Evolutionary conservation across 2,329 filamentous ascomycete genomes (phyloP).

Genomic region (Epichloe typhina): DNA sequence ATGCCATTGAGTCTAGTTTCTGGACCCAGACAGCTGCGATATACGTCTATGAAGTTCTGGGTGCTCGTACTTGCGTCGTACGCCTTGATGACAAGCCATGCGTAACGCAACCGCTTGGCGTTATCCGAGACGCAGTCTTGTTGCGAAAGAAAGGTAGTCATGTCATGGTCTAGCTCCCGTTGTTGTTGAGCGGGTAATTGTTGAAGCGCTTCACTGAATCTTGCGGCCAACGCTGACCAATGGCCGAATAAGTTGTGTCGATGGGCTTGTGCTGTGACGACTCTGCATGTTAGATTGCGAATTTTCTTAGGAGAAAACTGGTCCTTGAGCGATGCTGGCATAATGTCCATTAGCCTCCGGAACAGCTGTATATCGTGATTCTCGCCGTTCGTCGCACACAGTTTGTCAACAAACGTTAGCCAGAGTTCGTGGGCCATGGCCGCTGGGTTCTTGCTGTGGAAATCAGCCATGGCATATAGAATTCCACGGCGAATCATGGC

Average conservation of each 20-base stretch:
- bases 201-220: slow-evolving; percentile 9
- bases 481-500: slow-evolving; percentile 11
- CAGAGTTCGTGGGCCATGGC: slow-evolving; percentile 8
- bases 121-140: slow-evolving; percentile 4
- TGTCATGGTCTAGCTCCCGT: slow-evolving; percentile 4
- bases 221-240: slow-evolving; percentile 9
- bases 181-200: slow-evolving; percentile 5
- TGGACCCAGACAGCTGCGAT: slow-evolving; percentile 1
- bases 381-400: slow-evolving; percentile 5
- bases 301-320: slow-evolving; percentile 8
- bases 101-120: slow-evolving; percentile 7
- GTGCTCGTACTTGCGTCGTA: slow-evolving; percentile 7
- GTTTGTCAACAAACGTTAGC: slow-evolving; percentile 6
- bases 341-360: slow-evolving; percentile 7
- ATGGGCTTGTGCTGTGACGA: slow-evolving; percentile 10
- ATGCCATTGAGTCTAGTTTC: slow-evolving; percentile 4
- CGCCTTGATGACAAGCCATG: slow-evolving; percentile 13
- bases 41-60: slow-evolving; percentile 7
- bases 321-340: slow-evolving; percentile 8
- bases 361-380: slow-evolving; percentile 11
- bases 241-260: slow-evolving; percentile 7
- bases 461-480: slow-evolving; percentile 8
- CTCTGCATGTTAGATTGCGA: slow-evolving; percentile 4
- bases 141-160: slow-evolving; percentile 7
- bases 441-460: not conserved